Evolutionary conservation across 2,329 filamentous ascomycete species (phyloP), one percentile per base, ranked within the genome.

Genomic region (Pestalotiopsis sp.): DNA sequence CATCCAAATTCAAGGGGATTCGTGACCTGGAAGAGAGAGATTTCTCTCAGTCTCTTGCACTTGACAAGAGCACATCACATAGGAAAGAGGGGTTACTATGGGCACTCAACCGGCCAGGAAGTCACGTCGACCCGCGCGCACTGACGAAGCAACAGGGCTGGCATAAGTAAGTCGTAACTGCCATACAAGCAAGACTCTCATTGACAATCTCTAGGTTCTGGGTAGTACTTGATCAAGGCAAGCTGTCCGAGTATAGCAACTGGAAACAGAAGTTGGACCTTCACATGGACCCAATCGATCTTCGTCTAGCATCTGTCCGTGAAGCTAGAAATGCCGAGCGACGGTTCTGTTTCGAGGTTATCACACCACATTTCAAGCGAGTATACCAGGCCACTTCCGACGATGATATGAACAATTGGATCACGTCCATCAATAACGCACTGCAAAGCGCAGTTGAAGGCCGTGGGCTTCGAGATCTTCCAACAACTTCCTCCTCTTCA

Each of bases 351-450:
- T 99, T 99, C 75, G 96, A 99, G 81, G 93, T 99, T 65, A 98
- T 99, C 69, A 99, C 96, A 0, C 97, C 97, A 9, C 93, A 96
- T 64, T 98, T 92, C 80, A 98, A 97, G 75, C 91, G 96, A 67
- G 95, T 98, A 17, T 99, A 98, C 80, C 96, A 99, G 82, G 96
- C 95, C 56, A 98, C 95, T 1, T 97, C 95, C 0, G 96, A 98
- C 80, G 96, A 99, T 52, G 96, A 99, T 75, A 97, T 99, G 93
- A 94, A 92, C 77, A 95, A 90, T 74, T 99, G 96, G 96, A 99
- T 99, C 74, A 87, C 89, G 25, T 92, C 96, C 23, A 97, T 99
- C 82, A 99, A 99, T 80, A 99, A 98, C 77, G 97, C 96, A 11
- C 84, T 98, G 52, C 96, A 99, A 78, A 97, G 94, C 77, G 97